phyloP scores from a whole-genome alignment of 345 rosid species.

The Camelina laxa region DNA sequence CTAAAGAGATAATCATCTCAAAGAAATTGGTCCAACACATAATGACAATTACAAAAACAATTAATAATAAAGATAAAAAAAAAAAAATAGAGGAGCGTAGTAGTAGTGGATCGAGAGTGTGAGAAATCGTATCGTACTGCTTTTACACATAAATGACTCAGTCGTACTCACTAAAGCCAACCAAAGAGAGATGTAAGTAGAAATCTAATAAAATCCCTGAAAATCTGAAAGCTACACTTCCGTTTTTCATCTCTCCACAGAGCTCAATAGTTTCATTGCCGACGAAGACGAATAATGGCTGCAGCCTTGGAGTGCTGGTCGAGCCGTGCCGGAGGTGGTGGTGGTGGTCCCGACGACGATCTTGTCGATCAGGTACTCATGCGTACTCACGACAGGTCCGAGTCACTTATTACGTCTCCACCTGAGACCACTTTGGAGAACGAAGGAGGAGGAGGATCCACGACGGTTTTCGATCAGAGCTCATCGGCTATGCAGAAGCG shows the following conservation, averaged over 20 bases:
- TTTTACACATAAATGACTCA: conserved; percentile 27
- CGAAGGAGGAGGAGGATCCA: conserved; percentile 21
- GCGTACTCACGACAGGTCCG: conserved; percentile 83
- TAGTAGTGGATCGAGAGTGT: conserved; percentile 28
- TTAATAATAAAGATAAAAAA: neutral
- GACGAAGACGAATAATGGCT: conserved; percentile 54
- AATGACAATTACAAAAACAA: neutral
- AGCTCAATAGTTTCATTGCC: conserved; percentile 6
- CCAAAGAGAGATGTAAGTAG: conserved; percentile 24
- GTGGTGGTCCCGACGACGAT: conserved; percentile 72
- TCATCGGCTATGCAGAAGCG: conserved; percentile 75
- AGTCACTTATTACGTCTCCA: conserved; percentile 41
- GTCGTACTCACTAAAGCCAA: conserved; percentile 30
- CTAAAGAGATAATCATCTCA: neutral
- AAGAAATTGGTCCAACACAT: conserved; percentile 29
- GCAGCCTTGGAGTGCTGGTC: conserved; percentile 99
- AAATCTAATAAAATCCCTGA: conserved; percentile 14
- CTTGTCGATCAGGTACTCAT: conserved; percentile 92
- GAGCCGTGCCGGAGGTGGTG: conserved; percentile 58
- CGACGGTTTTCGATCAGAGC: conserved; percentile 42
- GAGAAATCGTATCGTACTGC: conserved; percentile 28
- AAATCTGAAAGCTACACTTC: conserved; percentile 37
- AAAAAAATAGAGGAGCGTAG: conserved; percentile 22
- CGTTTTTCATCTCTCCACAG: neutral
- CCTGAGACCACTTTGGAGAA: conserved; percentile 30